Percentiles rank a stretch among this genome's conserved stretches.
Evolutionary conservation across 208 protist species (phyloP).

Genomic region (Acanthamoeba lenticulata): DNA sequence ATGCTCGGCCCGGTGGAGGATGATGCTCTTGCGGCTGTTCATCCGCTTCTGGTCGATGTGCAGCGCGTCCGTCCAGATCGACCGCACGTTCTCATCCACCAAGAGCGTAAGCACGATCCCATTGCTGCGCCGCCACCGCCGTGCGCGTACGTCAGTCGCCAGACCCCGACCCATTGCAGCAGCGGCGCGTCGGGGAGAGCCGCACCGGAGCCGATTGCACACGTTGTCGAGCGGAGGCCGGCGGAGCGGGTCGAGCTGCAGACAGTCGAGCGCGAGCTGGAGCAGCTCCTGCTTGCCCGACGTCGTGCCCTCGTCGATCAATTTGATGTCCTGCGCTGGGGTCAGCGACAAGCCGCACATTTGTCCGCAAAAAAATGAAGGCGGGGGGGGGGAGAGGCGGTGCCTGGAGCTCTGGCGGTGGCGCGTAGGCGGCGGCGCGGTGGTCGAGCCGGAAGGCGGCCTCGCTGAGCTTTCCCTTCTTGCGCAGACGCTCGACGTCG

Average conservation of each 20-base stretch:
- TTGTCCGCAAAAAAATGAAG: neutral
- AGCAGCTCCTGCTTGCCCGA: neutral
- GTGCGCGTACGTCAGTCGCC: neutral
- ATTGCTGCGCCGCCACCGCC: no score
- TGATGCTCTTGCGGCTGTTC: conserved; percentile 1
- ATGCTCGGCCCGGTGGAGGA: neutral
- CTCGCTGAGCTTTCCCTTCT: neutral
- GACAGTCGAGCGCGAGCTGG: neutral
- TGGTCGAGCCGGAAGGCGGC: neutral
- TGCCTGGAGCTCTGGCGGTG: neutral
- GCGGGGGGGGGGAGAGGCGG: no score
- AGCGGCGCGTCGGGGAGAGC: no score
- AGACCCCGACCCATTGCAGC: neutral
- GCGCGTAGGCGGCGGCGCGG: neutral
- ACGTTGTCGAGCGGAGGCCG: neutral
- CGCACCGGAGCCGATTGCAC: neutral
- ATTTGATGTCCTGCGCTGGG: neutral
- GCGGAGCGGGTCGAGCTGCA: neutral
- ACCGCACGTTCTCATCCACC: neutral
- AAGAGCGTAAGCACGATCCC: neutral
- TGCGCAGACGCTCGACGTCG: neutral
- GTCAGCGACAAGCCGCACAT: neutral
- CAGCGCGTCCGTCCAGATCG: neutral
- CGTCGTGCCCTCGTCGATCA: conserved; percentile 7
- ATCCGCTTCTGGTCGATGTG: conserved; percentile 9